phyloP scores from a whole-genome alignment of 1,284 basidiomycete genomes.

The Mixia osmundae region DNA sequence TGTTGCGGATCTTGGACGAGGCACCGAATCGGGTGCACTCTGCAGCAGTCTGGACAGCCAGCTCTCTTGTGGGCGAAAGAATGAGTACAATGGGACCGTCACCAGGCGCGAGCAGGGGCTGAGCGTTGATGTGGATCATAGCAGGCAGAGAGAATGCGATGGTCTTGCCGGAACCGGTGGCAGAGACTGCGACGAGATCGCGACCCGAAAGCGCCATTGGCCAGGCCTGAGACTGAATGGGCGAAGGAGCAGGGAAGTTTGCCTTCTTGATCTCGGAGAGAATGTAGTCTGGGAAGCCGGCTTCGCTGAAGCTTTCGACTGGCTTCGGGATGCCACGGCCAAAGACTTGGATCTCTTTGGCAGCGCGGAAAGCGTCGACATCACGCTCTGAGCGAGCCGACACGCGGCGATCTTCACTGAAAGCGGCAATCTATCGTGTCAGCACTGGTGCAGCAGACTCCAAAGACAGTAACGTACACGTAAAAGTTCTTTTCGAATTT shows the following conservation, averaged over 20 bases:
- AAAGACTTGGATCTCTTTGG: slow-evolving; percentile 79
- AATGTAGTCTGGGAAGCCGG: slow-evolving; percentile 89
- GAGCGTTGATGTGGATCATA: slow-evolving; percentile 99
- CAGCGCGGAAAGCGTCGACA: slow-evolving; percentile 58
- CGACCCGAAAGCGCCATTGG: slow-evolving; percentile 26
- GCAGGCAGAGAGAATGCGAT: slow-evolving; percentile 94
- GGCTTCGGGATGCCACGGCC: slow-evolving; percentile 73
- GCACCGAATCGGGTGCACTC: slow-evolving; percentile 97
- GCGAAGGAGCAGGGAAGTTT: slow-evolving; percentile 68
- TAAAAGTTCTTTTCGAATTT: slow-evolving; percentile 77
- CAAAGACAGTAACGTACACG: slow-evolving; percentile 10
- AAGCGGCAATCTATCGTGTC: background rate
- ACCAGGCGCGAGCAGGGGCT: slow-evolving; percentile 75
- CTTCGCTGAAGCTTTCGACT: slow-evolving; percentile 76
- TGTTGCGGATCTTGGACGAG: slow-evolving; percentile 91
- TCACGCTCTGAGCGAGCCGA: slow-evolving; percentile 55
- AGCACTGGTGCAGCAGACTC: background rate
- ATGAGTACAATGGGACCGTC: slow-evolving; percentile 95
- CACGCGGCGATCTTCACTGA: slow-evolving; percentile 53
- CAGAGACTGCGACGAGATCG: slow-evolving; percentile 49
- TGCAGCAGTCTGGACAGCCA: slow-evolving; percentile 95
- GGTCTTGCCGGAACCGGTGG: slow-evolving; percentile 91
- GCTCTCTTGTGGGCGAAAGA: slow-evolving; percentile 88
- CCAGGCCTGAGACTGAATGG: slow-evolving; percentile 79
- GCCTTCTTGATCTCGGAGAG: slow-evolving; percentile 78